Evolutionary conservation across 2,329 filamentous ascomycete species (phyloP), one percentile per base, ranked within the genome.

Genomic region (Dactylella cylindrospora): DNA sequence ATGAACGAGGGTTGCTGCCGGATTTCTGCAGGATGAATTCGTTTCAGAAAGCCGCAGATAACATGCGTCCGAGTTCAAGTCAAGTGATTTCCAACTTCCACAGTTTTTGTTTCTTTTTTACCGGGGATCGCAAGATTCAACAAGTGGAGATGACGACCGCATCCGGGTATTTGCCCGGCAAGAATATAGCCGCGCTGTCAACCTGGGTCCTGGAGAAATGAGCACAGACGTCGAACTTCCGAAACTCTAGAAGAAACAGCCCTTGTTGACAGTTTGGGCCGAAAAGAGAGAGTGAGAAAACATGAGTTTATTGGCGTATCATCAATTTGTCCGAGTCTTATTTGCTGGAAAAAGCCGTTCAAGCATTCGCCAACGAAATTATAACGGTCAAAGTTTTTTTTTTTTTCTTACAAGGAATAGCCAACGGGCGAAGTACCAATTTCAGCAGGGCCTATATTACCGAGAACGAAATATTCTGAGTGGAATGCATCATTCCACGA

Each of bases 1-100:
- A 61, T 53, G 55, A 61, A 22, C 55, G 55, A 61, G 39, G 44
- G 47, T n/a, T n/a, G n/a, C n/a, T 36, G 43, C 31, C 55, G 55
- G 55, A 49, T 53, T 61, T 41, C 55, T 61, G 55, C 55, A 61
- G 55, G 40, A 46, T 41, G 39, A 53, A 19, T 49, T 43, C 47
- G 47, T 52, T 53, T 61, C 33, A 49, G 55, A 53, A 52, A 47
- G 44, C 46, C 35, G 55, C 55, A 52, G 46, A 51, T 40, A 33
- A 23, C 36, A 15, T 53, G 55, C 55, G 47, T 61, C 55, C 55
- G 35, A 23, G 23, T 53, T 47, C 33, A 49, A 36, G 55, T 61
- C 55, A 61, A 61, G 55, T 61, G 55, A 61, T 61, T 41, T 61
- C 41, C 47, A 41, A 50, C 52, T 57, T 50, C 52, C 20, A 17